phyloP scores from a whole-genome alignment of 768 basidiomycete species.

The Krasilnikovozyma curviuscula region DNA sequence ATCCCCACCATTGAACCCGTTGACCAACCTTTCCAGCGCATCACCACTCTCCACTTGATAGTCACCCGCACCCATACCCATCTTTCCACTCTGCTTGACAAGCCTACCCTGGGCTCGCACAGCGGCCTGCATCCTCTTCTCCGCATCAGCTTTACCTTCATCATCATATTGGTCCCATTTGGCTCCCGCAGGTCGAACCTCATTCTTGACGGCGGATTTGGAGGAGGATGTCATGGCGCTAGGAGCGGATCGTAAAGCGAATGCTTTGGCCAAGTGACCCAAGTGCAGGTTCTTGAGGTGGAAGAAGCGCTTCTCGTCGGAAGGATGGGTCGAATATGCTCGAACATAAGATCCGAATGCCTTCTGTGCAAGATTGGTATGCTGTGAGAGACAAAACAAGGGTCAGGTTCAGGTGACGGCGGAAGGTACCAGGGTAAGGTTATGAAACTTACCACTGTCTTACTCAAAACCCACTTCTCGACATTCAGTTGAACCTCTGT shows the following conservation, averaged over 20 bases:
- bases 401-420: not conserved
- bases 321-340: slow-evolving; percentile 91
- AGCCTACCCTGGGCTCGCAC: slow-evolving; percentile 67
- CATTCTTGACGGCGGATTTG: slow-evolving; percentile 5
- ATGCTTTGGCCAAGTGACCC: slow-evolving; percentile 43
- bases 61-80: slow-evolving; percentile 23
- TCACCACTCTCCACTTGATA: slow-evolving; percentile 23
- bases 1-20: slow-evolving; percentile 7
- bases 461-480: slow-evolving; percentile 72
- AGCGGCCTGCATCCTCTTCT: slow-evolving; percentile 65
- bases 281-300: slow-evolving; percentile 85
- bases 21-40: slow-evolving; percentile 23
- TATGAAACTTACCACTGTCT: slow-evolving; percentile 41
- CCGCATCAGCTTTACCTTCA: slow-evolving; percentile 39
- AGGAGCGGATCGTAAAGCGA: slow-evolving; percentile 24
- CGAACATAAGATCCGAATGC: slow-evolving; percentile 85
- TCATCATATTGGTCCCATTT: slow-evolving; percentile 21
- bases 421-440: not conserved
- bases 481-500: slow-evolving; percentile 90
- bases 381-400: slow-evolving; percentile 33
- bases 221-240: slow-evolving; percentile 41
- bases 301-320: slow-evolving; percentile 88
- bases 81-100: slow-evolving; percentile 51
- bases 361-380: slow-evolving; percentile 52
- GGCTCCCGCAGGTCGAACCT: slow-evolving; percentile 3